These are phyloP conservation scores for Scutellaria minor DNA, from an alignment of 257 asterid species.

Conservation along the genomic window DNA sequence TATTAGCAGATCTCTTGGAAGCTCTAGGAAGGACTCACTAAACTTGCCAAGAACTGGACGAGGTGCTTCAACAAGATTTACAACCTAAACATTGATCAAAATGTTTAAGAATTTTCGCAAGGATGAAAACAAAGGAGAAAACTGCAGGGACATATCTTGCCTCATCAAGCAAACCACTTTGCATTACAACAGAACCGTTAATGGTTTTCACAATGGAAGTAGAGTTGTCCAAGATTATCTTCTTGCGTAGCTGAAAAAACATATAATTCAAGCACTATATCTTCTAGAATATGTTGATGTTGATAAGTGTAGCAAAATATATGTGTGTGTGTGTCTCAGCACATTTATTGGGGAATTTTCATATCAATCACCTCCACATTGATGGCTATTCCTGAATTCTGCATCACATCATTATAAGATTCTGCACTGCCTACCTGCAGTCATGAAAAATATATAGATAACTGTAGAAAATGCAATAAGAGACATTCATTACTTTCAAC, in stretches of 20 bases:
- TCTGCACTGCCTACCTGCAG: constrained; percentile 78
- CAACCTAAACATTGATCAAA: constrained; percentile 60
- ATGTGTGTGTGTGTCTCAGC: too few relatives aligned
- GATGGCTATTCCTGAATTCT: constrained; percentile 70
- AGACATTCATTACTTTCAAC: constrained; percentile 18
- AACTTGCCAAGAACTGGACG: constrained; percentile 82
- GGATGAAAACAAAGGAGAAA: constrained; percentile 23
- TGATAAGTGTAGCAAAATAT: not conserved
- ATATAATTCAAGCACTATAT: constrained; percentile 25
- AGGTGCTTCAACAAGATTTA: constrained; percentile 97
- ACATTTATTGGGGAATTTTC: constrained; percentile 19
- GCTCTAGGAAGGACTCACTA: constrained; percentile 79
- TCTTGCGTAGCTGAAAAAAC: constrained; percentile 77
- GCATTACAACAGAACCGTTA: constrained; percentile 65
- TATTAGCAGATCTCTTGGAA: constrained; percentile 85
- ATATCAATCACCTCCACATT: constrained; percentile 63
- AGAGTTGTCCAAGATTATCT: constrained; percentile 61
- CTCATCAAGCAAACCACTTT: constrained; percentile 80
- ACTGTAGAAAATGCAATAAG: constrained; percentile 20
- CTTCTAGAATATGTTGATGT: constrained; percentile 20
- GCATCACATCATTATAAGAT: constrained; percentile 65
- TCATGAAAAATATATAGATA: constrained; percentile 18
- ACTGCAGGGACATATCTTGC: constrained; percentile 40
- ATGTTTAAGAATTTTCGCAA: constrained; percentile 31
- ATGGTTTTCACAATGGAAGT: constrained; percentile 67